Conservation (phyloP, 768 basidiomycete genomes). For the Trametes punicea region DNA sequence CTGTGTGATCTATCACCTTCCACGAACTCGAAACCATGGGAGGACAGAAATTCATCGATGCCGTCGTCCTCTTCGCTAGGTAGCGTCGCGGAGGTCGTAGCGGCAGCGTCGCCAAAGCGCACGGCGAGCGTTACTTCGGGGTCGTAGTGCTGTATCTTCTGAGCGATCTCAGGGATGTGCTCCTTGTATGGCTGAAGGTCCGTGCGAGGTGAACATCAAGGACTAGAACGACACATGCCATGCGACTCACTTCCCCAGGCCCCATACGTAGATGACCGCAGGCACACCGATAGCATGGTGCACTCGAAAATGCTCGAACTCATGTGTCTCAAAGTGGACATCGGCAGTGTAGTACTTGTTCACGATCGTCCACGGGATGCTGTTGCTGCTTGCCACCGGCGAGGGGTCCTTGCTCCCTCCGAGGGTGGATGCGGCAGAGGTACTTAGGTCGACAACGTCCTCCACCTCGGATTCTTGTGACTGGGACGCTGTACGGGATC, state of each 20-base stretch:
- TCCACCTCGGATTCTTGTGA: not conserved
- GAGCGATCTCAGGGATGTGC: slow-evolving; percentile 47
- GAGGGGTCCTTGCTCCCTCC: slow-evolving; percentile 4
- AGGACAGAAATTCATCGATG: slow-evolving; percentile 63
- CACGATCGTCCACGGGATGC: slow-evolving; percentile 67
- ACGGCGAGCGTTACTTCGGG: slow-evolving; percentile 75
- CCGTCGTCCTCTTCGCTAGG: slow-evolving; percentile 45
- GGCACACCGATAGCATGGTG: slow-evolving; percentile 49
- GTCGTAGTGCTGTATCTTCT: slow-evolving; percentile 47
- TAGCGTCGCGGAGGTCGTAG: slow-evolving; percentile 2
- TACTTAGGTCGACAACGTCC: not conserved
- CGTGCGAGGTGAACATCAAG: not conserved
- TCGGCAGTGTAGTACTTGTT: slow-evolving; percentile 82
- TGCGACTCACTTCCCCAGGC: slow-evolving; percentile 55
- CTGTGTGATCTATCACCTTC: slow-evolving; percentile 41
- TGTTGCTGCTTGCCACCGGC: slow-evolving; percentile 10
- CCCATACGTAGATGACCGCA: slow-evolving; percentile 74
- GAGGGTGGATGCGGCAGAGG: not conserved
- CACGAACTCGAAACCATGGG: slow-evolving; percentile 75
- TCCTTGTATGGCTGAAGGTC: slow-evolving; percentile 53
- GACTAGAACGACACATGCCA: slow-evolving; percentile 3
- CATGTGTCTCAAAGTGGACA: slow-evolving; percentile 61
- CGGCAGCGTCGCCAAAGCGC: slow-evolving; percentile 37
- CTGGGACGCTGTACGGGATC: not conserved
- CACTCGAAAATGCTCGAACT: slow-evolving; percentile 42